These are phyloP conservation scores for Apiospora pterosperma DNA, from an alignment of 2,329 filamentous ascomycete genomes.

Conservation along the genomic window DNA sequence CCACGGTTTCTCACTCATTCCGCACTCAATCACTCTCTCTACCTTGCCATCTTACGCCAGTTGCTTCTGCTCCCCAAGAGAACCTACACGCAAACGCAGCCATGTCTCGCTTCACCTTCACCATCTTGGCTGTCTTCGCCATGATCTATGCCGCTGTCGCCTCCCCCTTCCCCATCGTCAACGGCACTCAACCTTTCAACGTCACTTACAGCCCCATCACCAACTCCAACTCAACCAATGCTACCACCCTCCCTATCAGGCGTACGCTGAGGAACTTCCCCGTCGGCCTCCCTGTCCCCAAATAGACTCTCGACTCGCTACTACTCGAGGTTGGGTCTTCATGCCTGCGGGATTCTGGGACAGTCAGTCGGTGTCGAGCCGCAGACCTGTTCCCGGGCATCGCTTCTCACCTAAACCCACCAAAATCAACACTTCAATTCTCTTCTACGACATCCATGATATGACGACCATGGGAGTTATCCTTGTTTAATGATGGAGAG, in stretches of 20 bases:
- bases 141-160: neutral
- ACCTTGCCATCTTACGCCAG: neutral
- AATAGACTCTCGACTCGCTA: neutral
- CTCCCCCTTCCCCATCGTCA: neutral
- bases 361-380: neutral
- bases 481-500: neutral
- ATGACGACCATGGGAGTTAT: neutral
- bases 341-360: neutral
- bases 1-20: neutral
- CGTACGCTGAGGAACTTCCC: neutral
- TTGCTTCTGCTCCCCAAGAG: neutral
- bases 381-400: neutral
- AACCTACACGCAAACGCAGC: neutral
- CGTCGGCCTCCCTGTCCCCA: neutral
- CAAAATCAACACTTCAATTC: neutral
- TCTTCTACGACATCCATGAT: neutral
- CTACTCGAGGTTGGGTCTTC: neutral
- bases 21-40: neutral
- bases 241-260: neutral
- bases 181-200: neutral
- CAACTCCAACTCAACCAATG: neutral
- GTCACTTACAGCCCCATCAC: neutral
- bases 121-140: slow-evolving; percentile 5
- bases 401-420: neutral
- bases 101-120: slow-evolving; percentile 3